A percentile compares a stretch with the other conserved stretches of the same genome.
These are phyloP conservation scores for Citrus maxima DNA, from an alignment of 345 rosid genomes.

Conservation along the genomic window DNA sequence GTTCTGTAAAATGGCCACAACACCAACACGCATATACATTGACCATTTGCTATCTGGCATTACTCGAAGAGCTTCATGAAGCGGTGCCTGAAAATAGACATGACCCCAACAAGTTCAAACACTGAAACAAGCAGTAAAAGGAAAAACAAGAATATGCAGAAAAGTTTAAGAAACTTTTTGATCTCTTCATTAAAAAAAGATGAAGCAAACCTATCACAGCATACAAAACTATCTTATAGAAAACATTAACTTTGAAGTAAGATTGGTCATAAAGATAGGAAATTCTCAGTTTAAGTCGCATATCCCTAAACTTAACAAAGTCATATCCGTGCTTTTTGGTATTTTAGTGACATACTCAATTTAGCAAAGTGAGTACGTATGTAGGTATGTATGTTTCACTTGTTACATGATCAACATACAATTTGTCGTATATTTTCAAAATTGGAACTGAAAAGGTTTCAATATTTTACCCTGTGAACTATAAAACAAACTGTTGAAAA, in stretches of 20 bases:
- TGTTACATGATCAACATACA: neutral
- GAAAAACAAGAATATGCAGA: neutral
- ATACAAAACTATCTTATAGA: neutral
- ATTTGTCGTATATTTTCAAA: neutral
- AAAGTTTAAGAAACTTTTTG: neutral
- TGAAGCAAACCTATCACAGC: neutral
- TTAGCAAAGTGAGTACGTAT: no score
- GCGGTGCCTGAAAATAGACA: constrained; percentile 41
- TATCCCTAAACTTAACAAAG: no score
- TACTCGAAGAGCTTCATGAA: constrained; percentile 51
- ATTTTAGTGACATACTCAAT: no score
- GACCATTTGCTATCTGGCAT: constrained; percentile 58
- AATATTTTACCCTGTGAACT: neutral
- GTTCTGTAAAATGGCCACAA: constrained; percentile 76
- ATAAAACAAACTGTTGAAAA: neutral
- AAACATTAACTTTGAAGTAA: neutral
- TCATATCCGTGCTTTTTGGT: no score
- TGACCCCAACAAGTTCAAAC: neutral
- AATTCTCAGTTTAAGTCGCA: neutral
- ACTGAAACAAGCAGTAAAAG: neutral
- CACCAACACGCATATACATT: constrained; percentile 56
- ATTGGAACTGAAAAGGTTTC: neutral
- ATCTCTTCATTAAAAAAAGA: neutral
- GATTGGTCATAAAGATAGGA: neutral
- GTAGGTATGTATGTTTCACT: no score